Evolutionary conservation across 1,284 basidiomycete genomes (phyloP).

Genomic region (Schizophyllum commune): DNA sequence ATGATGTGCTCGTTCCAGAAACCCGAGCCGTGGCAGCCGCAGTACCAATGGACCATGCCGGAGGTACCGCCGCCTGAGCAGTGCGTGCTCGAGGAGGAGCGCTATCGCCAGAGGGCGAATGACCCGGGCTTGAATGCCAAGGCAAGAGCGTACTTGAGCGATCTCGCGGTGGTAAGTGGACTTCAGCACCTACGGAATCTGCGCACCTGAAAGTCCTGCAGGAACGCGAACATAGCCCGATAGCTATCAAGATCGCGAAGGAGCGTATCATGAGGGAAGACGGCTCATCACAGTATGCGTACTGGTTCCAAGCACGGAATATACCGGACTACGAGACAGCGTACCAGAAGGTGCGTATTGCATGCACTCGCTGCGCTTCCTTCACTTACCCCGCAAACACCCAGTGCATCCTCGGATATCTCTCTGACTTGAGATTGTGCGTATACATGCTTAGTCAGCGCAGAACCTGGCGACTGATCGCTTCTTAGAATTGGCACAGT

Average conservation of each 20-base stretch:
- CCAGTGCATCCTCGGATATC: constrained; percentile 81
- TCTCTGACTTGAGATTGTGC: constrained; percentile 80
- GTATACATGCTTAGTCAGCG: constrained; percentile 15
- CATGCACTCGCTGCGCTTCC: background rate
- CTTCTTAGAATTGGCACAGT: constrained; percentile 56
- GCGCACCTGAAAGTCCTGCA: constrained; percentile 18
- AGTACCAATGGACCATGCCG: constrained; percentile 60
- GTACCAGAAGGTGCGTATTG: constrained; percentile 65
- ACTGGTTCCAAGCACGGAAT: constrained; percentile 77
- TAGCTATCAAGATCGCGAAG: constrained; percentile 51
- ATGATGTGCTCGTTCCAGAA: constrained; percentile 83
- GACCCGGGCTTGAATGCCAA: constrained; percentile 25
- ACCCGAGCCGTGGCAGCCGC: constrained; percentile 70
- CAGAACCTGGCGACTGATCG: background rate
- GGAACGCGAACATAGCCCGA: constrained; percentile 66
- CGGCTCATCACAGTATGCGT: constrained; percentile 45
- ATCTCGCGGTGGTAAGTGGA: background rate
- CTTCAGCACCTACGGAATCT: background rate
- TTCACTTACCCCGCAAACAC: background rate
- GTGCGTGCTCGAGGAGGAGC: constrained; percentile 55
- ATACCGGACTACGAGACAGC: constrained; percentile 59
- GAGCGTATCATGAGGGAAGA: constrained; percentile 37
- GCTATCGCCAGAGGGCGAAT: constrained; percentile 28
- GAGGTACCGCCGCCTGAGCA: constrained; percentile 51
- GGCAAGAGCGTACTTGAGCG: constrained; percentile 24